Percentiles rank a stretch among this genome's conserved stretches.
Evolutionary conservation across 2,329 filamentous ascomycete species (phyloP).

Genomic region (Penicillium sp.): DNA sequence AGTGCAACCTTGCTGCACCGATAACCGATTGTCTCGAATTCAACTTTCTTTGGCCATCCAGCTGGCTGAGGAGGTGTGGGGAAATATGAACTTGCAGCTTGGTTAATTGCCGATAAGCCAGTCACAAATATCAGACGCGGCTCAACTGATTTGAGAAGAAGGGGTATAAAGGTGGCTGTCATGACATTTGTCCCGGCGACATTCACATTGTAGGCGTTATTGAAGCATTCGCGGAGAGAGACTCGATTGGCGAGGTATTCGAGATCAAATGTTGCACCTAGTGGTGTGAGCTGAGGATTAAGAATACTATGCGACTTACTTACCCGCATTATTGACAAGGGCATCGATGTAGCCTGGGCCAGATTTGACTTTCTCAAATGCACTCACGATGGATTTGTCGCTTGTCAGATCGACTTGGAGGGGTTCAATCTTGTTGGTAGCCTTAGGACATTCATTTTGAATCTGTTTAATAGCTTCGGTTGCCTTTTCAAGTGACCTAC

Average conservation of each 20-base stretch:
- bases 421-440: constrained; percentile 8
- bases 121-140: constrained; percentile 42
- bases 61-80: constrained; percentile 13
- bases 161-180: constrained; percentile 52
- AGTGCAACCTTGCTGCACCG: constrained; percentile 45
- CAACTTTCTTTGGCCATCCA: constrained; percentile 16
- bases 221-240: constrained; percentile 43
- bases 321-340: constrained; percentile 14
- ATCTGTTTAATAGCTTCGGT: constrained; percentile 3
- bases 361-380: constrained; percentile 4
- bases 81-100: constrained; percentile 8
- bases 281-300: background rate
- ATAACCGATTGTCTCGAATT: constrained; percentile 18
- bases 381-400: constrained; percentile 12
- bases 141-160: constrained; percentile 49
- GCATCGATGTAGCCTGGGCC: constrained; percentile 3
- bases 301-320: background rate
- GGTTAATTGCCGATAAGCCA: constrained; percentile 10
- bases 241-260: constrained; percentile 4
- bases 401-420: constrained; percentile 9
- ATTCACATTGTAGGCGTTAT: constrained; percentile 54
- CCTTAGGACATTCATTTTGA: background rate
- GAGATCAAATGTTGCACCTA: constrained; percentile 14
- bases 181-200: constrained; percentile 51
- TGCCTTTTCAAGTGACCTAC: constrained; percentile 9